phyloP scores from a whole-genome alignment of 2,329 filamentous ascomycete species.

The Diplodia seriata region DNA sequence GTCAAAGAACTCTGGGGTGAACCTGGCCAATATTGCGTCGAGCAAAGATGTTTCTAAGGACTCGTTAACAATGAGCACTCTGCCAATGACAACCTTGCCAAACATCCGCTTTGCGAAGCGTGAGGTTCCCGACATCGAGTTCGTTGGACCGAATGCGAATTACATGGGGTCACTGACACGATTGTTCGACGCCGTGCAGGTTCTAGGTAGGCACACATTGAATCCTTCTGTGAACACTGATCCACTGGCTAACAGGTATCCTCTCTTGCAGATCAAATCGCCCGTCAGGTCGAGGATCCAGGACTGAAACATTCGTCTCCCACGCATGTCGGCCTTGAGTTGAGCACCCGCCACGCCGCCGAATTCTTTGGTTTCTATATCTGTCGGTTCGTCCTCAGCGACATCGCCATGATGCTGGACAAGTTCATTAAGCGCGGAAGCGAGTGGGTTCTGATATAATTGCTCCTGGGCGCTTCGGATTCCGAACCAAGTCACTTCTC shows the following conservation, averaged over 20 bases:
- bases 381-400: slow-evolving; percentile 89
- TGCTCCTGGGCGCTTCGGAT: slow-evolving; percentile 38
- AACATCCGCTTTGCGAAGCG: slow-evolving; percentile 75
- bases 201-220: slow-evolving; percentile 72
- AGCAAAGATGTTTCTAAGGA: slow-evolving; percentile 59
- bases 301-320: slow-evolving; percentile 89
- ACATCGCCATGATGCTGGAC: slow-evolving; percentile 84
- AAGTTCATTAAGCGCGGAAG: slow-evolving; percentile 97
- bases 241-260: not conserved
- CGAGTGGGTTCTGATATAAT: slow-evolving; percentile 80
- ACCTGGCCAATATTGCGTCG: slow-evolving; percentile 57
- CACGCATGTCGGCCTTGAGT: slow-evolving; percentile 92
- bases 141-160: slow-evolving; percentile 81
- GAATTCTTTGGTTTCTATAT: slow-evolving; percentile 99
- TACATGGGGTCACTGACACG: slow-evolving; percentile 92
- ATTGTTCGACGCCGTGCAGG: slow-evolving; percentile 90
- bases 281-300: slow-evolving; percentile 93
- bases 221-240: not conserved
- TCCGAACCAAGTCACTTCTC: slow-evolving; percentile 38
- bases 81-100: slow-evolving; percentile 74
- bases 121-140: slow-evolving; percentile 71
- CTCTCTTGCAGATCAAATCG: slow-evolving; percentile 77
- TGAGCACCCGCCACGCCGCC: slow-evolving; percentile 89
- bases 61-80: slow-evolving; percentile 60
- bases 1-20: slow-evolving; percentile 80